Conservation (phyloP, 176 grass and related monocot species). For the Bothriochloa decipiens region DNA sequence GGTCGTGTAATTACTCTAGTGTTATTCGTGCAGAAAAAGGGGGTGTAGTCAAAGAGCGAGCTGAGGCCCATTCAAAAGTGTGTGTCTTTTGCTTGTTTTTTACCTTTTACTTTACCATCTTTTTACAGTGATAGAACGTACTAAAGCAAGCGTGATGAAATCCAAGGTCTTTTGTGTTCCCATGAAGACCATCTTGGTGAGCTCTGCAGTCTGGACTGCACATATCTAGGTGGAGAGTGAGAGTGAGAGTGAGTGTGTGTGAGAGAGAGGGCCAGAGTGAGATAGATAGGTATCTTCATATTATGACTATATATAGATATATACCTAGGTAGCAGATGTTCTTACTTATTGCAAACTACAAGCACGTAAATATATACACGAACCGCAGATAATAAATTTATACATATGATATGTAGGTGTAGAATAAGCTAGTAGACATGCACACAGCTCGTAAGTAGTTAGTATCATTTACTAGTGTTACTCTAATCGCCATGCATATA, state of each 20-base stretch:
- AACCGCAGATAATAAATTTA: not conserved
- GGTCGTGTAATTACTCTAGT: not conserved
- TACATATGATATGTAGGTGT: not conserved
- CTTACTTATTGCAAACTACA: not conserved
- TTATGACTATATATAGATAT: not conserved
- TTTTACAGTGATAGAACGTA: constrained; percentile 66
- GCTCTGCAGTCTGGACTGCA: not conserved
- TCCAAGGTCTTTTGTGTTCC: constrained; percentile 45
- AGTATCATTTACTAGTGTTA: not conserved
- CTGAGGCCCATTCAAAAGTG: constrained; percentile 56
- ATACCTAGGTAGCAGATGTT: not conserved
- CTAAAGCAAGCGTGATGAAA: constrained; percentile 39
- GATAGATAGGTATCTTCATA: not conserved
- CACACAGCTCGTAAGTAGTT: not conserved
- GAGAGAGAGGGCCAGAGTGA: not conserved
- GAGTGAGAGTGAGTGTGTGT: not conserved
- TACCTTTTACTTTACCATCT: constrained; percentile 50
- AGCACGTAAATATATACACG: not conserved
- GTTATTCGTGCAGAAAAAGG: constrained; percentile 31
- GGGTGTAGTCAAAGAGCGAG: constrained; percentile 45
- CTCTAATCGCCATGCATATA: not conserved
- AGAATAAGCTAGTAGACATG: not conserved
- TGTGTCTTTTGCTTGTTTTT: constrained; percentile 44
- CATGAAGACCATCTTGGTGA: constrained; percentile 25
- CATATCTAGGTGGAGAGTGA: constrained; percentile 18